A percentile compares a stretch with the other conserved stretches of the same genome.
These are phyloP conservation scores for Exophiala viscosa DNA, from an alignment of 2,329 filamentous ascomycete species.

Conservation along the genomic window DNA sequence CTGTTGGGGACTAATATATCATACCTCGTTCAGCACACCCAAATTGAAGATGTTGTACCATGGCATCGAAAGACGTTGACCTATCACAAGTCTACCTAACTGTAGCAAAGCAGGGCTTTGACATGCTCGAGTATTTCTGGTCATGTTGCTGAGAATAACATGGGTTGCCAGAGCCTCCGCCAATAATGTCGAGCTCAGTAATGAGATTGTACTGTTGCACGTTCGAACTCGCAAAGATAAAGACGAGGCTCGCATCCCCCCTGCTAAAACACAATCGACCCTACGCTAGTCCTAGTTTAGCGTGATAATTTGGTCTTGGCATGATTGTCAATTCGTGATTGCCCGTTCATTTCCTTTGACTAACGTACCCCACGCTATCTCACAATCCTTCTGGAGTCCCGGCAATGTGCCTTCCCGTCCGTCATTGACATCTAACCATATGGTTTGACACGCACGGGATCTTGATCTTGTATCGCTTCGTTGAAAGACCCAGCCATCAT, in stretches of 20 bases:
- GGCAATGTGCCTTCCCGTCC: neutral
- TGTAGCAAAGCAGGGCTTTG: no score
- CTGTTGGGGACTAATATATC: no score
- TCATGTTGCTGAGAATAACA: no score
- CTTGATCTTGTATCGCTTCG: neutral
- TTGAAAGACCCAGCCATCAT: neutral
- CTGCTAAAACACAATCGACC: neutral
- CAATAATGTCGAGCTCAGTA: neutral
- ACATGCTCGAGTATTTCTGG: no score
- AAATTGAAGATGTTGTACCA: no score
- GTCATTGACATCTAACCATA: neutral
- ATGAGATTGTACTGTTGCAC: neutral
- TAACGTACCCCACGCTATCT: neutral
- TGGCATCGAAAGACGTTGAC: no score
- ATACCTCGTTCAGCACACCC: no score
- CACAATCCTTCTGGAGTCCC: neutral
- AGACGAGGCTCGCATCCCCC: neutral
- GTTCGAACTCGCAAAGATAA: neutral
- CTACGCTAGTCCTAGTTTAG: neutral
- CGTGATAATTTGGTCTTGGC: neutral
- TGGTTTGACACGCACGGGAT: neutral
- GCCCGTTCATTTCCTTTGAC: neutral
- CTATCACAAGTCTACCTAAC: no score
- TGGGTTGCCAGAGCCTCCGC: no score
- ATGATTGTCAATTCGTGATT: conserved; percentile 5